Percentiles rank a stretch among this genome's conserved stretches.
These are phyloP conservation scores for Fusarium domesticum DNA, from an alignment of 2,329 filamentous ascomycete species.

Conservation along the genomic window DNA sequence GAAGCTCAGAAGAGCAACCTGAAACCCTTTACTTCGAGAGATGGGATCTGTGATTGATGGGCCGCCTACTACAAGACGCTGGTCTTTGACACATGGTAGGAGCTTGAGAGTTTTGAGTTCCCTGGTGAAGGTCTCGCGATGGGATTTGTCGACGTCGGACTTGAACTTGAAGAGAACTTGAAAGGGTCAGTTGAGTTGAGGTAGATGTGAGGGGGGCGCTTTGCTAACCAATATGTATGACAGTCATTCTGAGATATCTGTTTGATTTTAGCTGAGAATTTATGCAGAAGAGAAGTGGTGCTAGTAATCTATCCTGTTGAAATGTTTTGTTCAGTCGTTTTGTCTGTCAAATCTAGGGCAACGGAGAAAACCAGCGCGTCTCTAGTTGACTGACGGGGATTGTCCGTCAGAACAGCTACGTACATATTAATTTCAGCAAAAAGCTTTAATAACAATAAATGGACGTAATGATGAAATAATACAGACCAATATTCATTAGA, in stretches of 20 bases:
- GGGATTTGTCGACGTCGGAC: constrained; percentile 38
- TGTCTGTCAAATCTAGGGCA: too few species aligned
- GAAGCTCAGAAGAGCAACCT: constrained; percentile 51
- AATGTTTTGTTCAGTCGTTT: too few species aligned
- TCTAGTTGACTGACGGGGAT: too few species aligned
- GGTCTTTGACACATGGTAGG: constrained; percentile 46
- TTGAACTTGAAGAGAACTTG: constrained; percentile 52
- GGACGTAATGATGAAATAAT: too few species aligned
- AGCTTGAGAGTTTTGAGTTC: constrained; percentile 49
- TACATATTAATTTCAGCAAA: too few species aligned
- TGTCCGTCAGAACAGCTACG: too few species aligned
- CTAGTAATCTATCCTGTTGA: too few species aligned
- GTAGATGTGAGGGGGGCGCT: accelerated
- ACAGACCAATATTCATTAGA: too few species aligned
- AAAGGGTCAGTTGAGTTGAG: neutral
- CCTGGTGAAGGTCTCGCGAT: constrained; percentile 43
- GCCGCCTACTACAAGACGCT: constrained; percentile 50
- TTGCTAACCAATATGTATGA: constrained; percentile 35
- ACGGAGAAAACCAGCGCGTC: too few species aligned
- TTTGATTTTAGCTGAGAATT: neutral
- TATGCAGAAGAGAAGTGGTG: neutral
- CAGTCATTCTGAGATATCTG: constrained; percentile 27
- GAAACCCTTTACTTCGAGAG: constrained; percentile 51
- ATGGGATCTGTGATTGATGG: constrained; percentile 52
- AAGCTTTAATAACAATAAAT: too few species aligned